phyloP scores from a whole-genome alignment of 768 basidiomycete genomes.

The Hypholoma sublateritium region DNA sequence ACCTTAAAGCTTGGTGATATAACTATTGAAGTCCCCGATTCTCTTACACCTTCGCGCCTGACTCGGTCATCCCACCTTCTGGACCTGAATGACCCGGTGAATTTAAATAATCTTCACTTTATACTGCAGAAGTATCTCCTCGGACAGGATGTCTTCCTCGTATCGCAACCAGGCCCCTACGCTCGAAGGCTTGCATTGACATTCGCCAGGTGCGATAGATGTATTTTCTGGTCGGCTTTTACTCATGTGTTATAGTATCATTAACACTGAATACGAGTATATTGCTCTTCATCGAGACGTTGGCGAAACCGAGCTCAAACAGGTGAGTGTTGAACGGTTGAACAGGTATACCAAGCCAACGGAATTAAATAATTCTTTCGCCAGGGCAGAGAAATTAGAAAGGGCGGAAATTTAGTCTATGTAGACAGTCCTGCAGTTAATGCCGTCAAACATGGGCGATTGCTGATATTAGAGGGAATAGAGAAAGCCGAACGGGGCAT shows the following conservation, averaged over 20 bases:
- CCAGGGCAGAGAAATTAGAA: conserved; percentile 60
- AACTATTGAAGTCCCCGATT: conserved; percentile 50
- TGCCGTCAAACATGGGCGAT: conserved; percentile 63
- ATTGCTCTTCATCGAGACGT: conserved; percentile 67
- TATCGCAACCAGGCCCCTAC: conserved; percentile 69
- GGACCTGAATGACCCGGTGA: conserved; percentile 51
- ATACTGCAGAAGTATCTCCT: conserved; percentile 68
- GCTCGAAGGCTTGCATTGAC: conserved; percentile 61
- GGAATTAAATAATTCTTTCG: not conserved
- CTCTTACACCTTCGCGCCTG: conserved; percentile 48
- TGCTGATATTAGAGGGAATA: conserved; percentile 68
- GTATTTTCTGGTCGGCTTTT: not conserved
- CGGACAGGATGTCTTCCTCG: conserved; percentile 65
- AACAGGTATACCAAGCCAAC: not conserved
- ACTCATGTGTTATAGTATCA: conserved; percentile 34
- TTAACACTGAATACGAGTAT: conserved; percentile 70
- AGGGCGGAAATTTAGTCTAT: conserved; percentile 62
- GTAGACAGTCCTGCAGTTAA: conserved; percentile 67
- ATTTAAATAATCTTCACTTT: conserved; percentile 59
- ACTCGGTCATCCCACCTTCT: conserved; percentile 44
- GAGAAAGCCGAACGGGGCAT: conserved; percentile 74
- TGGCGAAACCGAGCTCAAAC: conserved; percentile 73
- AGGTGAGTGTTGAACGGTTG: conserved; percentile 30
- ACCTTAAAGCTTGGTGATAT: conserved; percentile 59
- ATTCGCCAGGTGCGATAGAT: conserved; percentile 49